These are phyloP conservation scores for Fusarium sp. DNA, from an alignment of 2,329 filamentous ascomycete species.

Conservation along the genomic window DNA sequence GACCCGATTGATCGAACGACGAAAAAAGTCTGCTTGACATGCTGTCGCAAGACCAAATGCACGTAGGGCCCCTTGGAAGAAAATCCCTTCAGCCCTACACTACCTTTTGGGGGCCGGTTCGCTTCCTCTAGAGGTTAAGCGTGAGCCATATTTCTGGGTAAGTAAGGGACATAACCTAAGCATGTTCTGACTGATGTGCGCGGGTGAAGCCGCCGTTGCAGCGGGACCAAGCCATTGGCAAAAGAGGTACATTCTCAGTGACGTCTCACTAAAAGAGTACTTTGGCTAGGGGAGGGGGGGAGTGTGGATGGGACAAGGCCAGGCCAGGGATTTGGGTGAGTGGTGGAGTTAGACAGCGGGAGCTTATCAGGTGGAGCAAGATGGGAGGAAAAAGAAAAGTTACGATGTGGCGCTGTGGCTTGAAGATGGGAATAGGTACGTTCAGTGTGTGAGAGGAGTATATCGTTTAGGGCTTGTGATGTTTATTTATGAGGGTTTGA, in stretches of 20 bases:
- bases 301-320: constrained; percentile 16
- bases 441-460: no score
- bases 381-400: not conserved
- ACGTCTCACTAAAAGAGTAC: not conserved
- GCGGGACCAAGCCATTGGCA: constrained; percentile 12
- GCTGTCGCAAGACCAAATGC: constrained; percentile 3
- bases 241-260: constrained; percentile 2
- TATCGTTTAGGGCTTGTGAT: not conserved
- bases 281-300: constrained; percentile 6
- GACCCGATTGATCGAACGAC: not conserved
- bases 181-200: constrained; percentile 28
- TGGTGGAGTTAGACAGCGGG: constrained; percentile 31
- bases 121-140: constrained; percentile 43
- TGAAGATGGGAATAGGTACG: not conserved
- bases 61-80: constrained; percentile 14
- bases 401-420: constrained; percentile 26
- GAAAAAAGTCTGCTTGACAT: not conserved
- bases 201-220: constrained; percentile 41
- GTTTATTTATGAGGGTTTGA: not conserved
- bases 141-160: constrained; percentile 33
- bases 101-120: constrained; percentile 24
- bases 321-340: constrained; percentile 16
- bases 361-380: constrained; percentile 29
- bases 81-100: constrained; percentile 37
- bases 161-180: constrained; percentile 4